A percentile compares a stretch with the other conserved stretches of the same genome.
Conservation (phyloP, 2,329 filamentous ascomycete genomes). For the Colletotrichum liaoningense region DNA sequence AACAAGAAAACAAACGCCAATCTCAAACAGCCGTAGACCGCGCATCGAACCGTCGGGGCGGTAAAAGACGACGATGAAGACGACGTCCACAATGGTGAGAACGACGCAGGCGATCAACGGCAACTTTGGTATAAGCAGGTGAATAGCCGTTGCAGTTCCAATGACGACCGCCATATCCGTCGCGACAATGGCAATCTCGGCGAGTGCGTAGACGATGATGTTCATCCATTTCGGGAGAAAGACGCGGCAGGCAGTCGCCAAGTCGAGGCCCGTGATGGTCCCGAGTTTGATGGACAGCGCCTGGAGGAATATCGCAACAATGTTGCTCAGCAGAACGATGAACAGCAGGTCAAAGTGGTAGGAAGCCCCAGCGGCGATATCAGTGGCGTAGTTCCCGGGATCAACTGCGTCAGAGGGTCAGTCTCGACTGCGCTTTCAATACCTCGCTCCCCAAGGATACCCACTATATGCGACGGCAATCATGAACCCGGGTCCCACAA, state of each 20-base stretch:
- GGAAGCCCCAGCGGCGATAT: conserved; percentile 74
- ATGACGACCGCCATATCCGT: conserved; percentile 81
- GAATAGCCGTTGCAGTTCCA: conserved; percentile 76
- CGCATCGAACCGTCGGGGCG: conserved; percentile 68
- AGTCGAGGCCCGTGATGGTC: conserved; percentile 74
- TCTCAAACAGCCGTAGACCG: conserved; percentile 70
- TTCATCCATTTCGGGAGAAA: conserved; percentile 76
- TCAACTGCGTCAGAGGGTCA: conserved; percentile 53
- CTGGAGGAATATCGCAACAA: conserved; percentile 80
- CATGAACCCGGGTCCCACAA: conserved; percentile 77
- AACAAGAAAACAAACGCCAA: conserved; percentile 72
- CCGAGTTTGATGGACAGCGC: conserved; percentile 76
- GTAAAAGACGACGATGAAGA: conserved; percentile 76
- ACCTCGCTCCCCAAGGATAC: conserved; percentile 37
- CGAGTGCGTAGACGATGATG: conserved; percentile 68
- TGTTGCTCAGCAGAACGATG: conserved; percentile 75
- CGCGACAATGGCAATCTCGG: conserved; percentile 76
- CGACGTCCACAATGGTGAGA: conserved; percentile 75
- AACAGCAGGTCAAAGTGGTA: conserved; percentile 76
- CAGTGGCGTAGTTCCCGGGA: conserved; percentile 77
- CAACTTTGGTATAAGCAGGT: conserved; percentile 71
- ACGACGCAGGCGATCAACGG: conserved; percentile 76
- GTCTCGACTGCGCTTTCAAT: background rate
- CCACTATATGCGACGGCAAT: conserved; percentile 68
- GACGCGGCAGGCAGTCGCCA: conserved; percentile 74